Evolutionary conservation across 1,139 yeast genomes (phyloP).

Genomic region (Yamadazyma kanchanaburiensis): DNA sequence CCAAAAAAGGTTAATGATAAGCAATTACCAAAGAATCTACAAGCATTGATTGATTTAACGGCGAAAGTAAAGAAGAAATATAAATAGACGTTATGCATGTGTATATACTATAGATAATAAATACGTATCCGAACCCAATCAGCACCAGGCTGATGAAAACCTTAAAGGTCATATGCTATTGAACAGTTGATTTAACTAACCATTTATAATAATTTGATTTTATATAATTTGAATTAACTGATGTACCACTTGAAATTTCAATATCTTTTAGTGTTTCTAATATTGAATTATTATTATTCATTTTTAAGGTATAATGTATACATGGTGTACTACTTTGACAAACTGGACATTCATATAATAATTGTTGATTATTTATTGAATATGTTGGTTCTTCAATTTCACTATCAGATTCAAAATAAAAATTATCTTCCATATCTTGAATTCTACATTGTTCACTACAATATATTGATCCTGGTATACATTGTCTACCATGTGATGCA

Average conservation of each 20-base stretch:
- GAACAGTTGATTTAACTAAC: conserved; percentile 17
- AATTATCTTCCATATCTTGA: conserved; percentile 10
- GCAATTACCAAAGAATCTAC: conserved; percentile 19
- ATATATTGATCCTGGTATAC: conserved; percentile 15
- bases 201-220: conserved; percentile 27
- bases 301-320: conserved; percentile 3
- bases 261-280: conserved; percentile 7
- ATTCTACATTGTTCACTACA: conserved; percentile 17
- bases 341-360: conserved; percentile 14
- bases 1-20: conserved; percentile 18
- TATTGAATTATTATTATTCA: conserved; percentile 6
- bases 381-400: conserved; percentile 1
- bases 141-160: no score
- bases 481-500: conserved; percentile 16
- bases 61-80: conserved; percentile 33
- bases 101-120: no score
- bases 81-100: no score
- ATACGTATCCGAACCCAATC: no score
- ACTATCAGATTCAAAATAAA: conserved; percentile 4
- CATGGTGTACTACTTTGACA: conserved; percentile 7
- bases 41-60: conserved; percentile 35
- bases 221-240: conserved; percentile 15
- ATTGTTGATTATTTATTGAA: not conserved
- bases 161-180: no score
- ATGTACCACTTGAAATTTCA: conserved; percentile 1